A percentile compares a stretch with the other conserved stretches of the same genome.
These are phyloP conservation scores for Leccinum variicolor DNA, from an alignment of 768 basidiomycete species.

Conservation along the genomic window DNA sequence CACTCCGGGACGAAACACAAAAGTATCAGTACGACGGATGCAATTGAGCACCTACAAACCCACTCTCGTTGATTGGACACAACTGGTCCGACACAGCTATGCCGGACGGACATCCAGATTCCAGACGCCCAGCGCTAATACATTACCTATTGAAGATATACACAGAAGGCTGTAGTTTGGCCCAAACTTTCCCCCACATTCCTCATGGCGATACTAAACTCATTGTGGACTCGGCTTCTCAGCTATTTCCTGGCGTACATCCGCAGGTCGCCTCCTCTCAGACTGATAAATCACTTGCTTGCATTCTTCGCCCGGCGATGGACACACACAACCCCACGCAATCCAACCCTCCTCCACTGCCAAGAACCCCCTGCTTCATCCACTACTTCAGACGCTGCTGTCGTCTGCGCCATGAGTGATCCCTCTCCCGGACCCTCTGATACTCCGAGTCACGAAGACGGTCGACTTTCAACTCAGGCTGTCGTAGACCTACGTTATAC, in stretches of 20 bases:
- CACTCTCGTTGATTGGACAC: too few relatives aligned
- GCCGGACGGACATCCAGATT: too few relatives aligned
- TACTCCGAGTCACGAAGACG: background rate
- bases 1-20: too few relatives aligned
- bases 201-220: background rate
- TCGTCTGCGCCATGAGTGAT: conserved; percentile 15
- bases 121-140: too few relatives aligned
- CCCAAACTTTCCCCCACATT: too few relatives aligned
- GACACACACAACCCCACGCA: background rate
- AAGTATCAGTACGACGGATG: too few relatives aligned
- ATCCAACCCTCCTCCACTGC: background rate
- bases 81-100: too few relatives aligned
- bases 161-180: too few relatives aligned
- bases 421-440: conserved; percentile 3
- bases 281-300: conserved; percentile 2
- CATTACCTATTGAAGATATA: too few relatives aligned
- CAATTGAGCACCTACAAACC: too few relatives aligned
- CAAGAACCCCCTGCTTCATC: background rate
- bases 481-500: background rate
- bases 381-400: background rate
- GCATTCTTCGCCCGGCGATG: conserved; percentile 1
- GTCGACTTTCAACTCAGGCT: conserved; percentile 7
- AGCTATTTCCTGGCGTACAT: background rate
- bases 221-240: background rate
- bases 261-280: background rate